Evolutionary conservation across 768 basidiomycete species (phyloP), one percentile per base, ranked within the genome.

Genomic region (Auricularia sp.): DNA sequence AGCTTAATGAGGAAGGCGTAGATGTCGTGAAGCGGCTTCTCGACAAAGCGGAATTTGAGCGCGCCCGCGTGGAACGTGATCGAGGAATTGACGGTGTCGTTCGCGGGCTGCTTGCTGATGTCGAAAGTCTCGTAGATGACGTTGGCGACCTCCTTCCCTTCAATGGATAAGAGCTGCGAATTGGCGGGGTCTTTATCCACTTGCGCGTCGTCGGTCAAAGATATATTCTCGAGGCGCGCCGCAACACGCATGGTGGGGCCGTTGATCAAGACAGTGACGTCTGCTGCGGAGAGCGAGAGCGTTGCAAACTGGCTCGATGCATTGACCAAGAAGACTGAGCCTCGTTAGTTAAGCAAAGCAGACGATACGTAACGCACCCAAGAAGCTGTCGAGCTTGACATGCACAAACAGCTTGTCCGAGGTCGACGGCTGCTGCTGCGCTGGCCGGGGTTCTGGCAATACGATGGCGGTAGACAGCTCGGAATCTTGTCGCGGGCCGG

Each of bases 71-170:
- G 82, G 51, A 99, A 82, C 65, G 82, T 81, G 62, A 98, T 79
- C 1, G 86, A 84, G 3, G 95, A 94, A 72, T 92, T 93, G 74
- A 94, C 82, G 36, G 92, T 92, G 14, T 82, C 78, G 74, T 90
- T 88, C 3, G 79, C 77, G 54, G 87, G 83, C 63, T 84, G 69
- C 65, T 83, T 88, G 36, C 78, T 74, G 2, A 91, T 83, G 73
- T 95, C 90, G 75, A 84, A 94, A 0, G 93, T 98, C 73, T 95
- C 89, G 75, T 98, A 99, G 64, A 82, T 83, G 78, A 99, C 92
- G 74, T 96, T 90, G 18, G 94, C 95, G 47, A 99, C 86, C 71
- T 98, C 88, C 70, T 91, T 84, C 61, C 95, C 97, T 70, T 98
- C 92, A 65, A 98, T 98, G 37, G 93, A 91, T 65, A 98, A 77